Conservation (phyloP, 2,329 filamentous ascomycete genomes). For the Stenocarpella maydis region DNA sequence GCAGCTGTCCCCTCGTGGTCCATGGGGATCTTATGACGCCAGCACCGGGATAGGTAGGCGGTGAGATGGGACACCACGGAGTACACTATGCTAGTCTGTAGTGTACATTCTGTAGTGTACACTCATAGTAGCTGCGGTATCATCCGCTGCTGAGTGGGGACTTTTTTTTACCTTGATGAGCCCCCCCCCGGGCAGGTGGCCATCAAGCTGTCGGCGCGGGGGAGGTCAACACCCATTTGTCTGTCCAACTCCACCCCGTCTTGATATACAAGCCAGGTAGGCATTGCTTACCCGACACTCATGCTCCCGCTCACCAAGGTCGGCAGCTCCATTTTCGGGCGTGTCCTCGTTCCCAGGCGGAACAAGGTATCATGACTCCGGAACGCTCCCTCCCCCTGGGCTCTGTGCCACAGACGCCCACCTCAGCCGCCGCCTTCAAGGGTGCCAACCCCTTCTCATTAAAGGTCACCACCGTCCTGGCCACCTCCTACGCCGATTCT, state of each 20-base stretch:
- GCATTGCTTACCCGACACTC: not conserved
- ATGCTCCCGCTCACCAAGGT: not conserved
- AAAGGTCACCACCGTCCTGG: conserved; percentile 85
- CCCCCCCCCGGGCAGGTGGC: not conserved
- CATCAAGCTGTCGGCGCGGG: not conserved
- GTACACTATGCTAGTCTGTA: too few relatives aligned
- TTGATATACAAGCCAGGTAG: not conserved
- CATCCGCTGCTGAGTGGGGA: too few relatives aligned
- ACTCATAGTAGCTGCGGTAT: too few relatives aligned
- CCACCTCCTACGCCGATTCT: conserved; percentile 89
- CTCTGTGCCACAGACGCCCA: conserved; percentile 45
- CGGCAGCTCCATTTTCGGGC: not conserved
- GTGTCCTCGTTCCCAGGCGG: conserved; percentile 2
- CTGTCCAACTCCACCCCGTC: not conserved
- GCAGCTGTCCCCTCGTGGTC: conserved; percentile 3
- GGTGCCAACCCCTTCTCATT: conserved; percentile 75
- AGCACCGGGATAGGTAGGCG: conserved; percentile 23
- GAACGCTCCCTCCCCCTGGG: conserved; percentile 30
- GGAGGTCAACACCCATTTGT: not conserved
- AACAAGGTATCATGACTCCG: conserved; percentile 33
- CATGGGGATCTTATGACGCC: conserved; percentile 25
- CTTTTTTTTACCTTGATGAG: conserved; percentile 2
- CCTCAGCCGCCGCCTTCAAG: conserved; percentile 47
- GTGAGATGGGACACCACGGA: not conserved
- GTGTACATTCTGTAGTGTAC: too few relatives aligned